These are phyloP conservation scores for Amoeboaphelidium protococcarum DNA, from an alignment of 371 early-diverging fungal genomes.

Conservation along the genomic window DNA sequence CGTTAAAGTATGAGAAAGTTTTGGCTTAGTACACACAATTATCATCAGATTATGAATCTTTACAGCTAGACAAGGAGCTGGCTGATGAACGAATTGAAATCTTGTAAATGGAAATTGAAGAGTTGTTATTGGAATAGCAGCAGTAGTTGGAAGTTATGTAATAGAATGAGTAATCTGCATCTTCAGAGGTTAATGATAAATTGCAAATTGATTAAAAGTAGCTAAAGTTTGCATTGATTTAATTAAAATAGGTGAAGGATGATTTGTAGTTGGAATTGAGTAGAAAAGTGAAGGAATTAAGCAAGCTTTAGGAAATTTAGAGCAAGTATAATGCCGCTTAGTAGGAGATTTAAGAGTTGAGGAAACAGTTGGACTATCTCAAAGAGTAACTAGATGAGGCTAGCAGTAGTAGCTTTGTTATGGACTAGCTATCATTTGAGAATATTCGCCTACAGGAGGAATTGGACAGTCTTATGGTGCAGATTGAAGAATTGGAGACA, in stretches of 20 bases:
- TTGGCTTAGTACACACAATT: background rate
- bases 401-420: conserved; percentile 45
- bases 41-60: conserved; percentile 36
- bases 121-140: background rate
- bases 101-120: conserved; percentile 34
- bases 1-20: background rate
- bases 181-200: background rate
- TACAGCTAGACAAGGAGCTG: conserved; percentile 66
- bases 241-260: background rate
- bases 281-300: background rate
- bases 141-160: background rate
- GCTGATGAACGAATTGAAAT: conserved; percentile 63
- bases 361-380: conserved; percentile 31
- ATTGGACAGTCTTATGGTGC: conserved; percentile 41
- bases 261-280: background rate
- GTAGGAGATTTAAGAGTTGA: background rate
- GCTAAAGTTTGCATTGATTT: background rate
- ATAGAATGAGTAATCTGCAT: background rate
- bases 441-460: conserved; percentile 41
- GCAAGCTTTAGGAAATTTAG: background rate
- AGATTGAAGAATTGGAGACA: conserved; percentile 65
- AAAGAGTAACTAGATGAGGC: conserved; percentile 55
- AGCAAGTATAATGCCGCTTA: background rate
- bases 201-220: background rate
- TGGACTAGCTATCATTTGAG: conserved; percentile 44